Conservation (phyloP, 495 filamentous ascomycete genomes). For the Neurospora tetrasperma region DNA sequence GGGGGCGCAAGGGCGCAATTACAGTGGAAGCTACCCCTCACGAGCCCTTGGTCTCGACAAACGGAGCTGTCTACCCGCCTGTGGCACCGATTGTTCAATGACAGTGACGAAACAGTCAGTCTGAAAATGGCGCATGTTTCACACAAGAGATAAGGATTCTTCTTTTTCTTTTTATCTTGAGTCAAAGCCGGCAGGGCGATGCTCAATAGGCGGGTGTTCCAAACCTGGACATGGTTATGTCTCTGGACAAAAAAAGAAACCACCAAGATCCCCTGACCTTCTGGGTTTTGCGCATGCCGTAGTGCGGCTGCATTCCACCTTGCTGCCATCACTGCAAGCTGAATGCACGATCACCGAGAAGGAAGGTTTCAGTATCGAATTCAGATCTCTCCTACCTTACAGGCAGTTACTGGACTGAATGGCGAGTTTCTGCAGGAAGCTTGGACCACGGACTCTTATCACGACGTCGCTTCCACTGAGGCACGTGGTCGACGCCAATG, state of each 20-base stretch:
- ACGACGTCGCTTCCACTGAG: not conserved
- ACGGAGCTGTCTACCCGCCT: not conserved
- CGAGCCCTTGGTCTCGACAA: not conserved
- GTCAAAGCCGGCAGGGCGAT: not conserved
- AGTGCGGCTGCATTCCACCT: too few species aligned
- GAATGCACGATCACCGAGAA: not conserved
- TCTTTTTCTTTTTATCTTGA: not conserved
- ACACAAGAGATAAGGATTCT: not conserved
- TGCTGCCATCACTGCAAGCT: not conserved
- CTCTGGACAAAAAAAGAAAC: not conserved
- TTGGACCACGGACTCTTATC: not conserved
- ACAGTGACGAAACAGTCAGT: not conserved
- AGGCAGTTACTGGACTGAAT: not conserved
- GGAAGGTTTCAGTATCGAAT: not conserved
- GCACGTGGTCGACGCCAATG: not conserved
- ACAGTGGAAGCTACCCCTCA: not conserved
- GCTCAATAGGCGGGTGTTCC: not conserved
- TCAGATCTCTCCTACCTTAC: not conserved
- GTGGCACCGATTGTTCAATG: not conserved
- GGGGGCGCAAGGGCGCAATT: not conserved
- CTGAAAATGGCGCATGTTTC: not conserved
- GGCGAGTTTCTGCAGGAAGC: not conserved
- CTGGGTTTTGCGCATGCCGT: not conserved
- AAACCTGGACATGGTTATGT: not conserved
- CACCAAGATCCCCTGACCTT: not conserved